Percentiles rank a stretch among this genome's conserved stretches.
phyloP scores from a whole-genome alignment of 2,329 filamentous ascomycete genomes.

The Colletotrichum cordylinicola region DNA sequence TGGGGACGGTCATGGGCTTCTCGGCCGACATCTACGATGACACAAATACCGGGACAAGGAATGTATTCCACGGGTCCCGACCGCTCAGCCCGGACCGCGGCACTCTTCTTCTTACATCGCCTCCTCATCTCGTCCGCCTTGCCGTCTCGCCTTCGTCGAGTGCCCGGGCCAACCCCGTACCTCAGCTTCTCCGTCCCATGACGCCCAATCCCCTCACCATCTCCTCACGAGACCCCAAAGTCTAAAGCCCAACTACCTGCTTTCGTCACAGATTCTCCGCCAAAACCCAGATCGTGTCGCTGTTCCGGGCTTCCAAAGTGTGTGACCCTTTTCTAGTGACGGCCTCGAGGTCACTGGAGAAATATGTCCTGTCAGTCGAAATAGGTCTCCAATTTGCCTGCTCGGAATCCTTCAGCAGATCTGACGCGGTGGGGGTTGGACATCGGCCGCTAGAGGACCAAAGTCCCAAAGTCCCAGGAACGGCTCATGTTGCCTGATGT shows the following conservation, averaged over 20 bases:
- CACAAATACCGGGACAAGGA: not conserved
- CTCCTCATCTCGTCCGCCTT: not conserved
- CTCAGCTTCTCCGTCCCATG: not conserved
- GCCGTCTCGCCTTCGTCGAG: not conserved
- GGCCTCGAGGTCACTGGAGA: not conserved
- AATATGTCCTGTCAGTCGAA: not conserved
- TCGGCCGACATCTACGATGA: not conserved
- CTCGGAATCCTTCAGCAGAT: not conserved
- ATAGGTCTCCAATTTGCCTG: not conserved
- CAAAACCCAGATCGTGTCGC: not conserved
- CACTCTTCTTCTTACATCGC: not conserved
- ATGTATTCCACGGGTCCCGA: not conserved
- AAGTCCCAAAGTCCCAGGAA: not conserved
- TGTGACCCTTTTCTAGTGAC: not conserved
- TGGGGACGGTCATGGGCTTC: not conserved
- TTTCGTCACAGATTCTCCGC: not conserved
- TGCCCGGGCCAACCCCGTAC: not conserved
- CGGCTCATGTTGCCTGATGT: not conserved
- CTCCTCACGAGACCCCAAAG: constrained; percentile 7
- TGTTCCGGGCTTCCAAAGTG: not conserved
- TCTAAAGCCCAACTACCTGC: not conserved
- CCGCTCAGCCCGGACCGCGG: not conserved
- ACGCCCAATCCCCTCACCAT: not conserved
- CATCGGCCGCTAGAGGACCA: not conserved
- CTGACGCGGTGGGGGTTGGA: not conserved